Percentiles rank a stretch among this genome's conserved stretches.
phyloP scores from a whole-genome alignment of 2,329 filamentous ascomycete species.

The Hypocreales sp. region DNA sequence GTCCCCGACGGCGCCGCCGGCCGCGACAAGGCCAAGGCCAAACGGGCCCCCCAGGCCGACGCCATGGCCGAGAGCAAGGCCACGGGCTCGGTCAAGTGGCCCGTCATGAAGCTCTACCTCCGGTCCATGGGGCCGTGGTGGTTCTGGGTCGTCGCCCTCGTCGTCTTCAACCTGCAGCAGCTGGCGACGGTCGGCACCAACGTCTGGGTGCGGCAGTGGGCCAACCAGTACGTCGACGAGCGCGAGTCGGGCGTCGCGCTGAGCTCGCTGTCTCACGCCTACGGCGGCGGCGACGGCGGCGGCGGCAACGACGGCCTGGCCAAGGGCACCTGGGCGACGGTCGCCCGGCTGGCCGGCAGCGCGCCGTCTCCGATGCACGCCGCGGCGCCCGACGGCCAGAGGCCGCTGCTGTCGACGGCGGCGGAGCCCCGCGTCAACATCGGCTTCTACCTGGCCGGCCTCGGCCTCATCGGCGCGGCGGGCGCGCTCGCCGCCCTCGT shows the following conservation, averaged over 20 bases:
- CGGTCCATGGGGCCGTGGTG: constrained; percentile 89
- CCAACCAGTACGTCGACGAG: constrained; percentile 63
- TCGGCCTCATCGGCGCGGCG: constrained; percentile 61
- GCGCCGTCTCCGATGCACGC: constrained; percentile 1
- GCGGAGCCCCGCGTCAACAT: constrained; percentile 51
- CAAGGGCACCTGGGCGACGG: constrained; percentile 18
- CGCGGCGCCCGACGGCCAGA: constrained; percentile 4
- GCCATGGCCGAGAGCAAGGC: constrained; percentile 64
- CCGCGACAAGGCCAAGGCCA: constrained; percentile 31
- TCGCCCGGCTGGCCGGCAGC: constrained; percentile 20
- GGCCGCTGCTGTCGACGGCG: constrained; percentile 7
- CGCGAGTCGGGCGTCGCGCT: constrained; percentile 10
- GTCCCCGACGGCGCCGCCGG: constrained; percentile 27
- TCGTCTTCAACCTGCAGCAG: constrained; percentile 72
- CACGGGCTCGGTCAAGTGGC: constrained; percentile 73
- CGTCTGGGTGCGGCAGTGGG: constrained; percentile 90
- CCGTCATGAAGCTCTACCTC: constrained; percentile 75
- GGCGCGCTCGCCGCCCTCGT: constrained; percentile 72
- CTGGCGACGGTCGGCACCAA: constrained; percentile 76
- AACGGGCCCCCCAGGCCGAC: constrained; percentile 30
- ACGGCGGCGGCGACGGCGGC: too few species aligned
- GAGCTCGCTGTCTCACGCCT: constrained; percentile 9
- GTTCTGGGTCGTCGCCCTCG: constrained; percentile 69
- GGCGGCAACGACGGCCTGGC: constrained; percentile 12
- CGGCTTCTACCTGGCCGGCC: constrained; percentile 68